Percentiles rank a stretch among this genome's conserved stretches.
These are phyloP conservation scores for Neofusicoccum umdonicola DNA, from an alignment of 2,329 filamentous ascomycete genomes.

Conservation along the genomic window DNA sequence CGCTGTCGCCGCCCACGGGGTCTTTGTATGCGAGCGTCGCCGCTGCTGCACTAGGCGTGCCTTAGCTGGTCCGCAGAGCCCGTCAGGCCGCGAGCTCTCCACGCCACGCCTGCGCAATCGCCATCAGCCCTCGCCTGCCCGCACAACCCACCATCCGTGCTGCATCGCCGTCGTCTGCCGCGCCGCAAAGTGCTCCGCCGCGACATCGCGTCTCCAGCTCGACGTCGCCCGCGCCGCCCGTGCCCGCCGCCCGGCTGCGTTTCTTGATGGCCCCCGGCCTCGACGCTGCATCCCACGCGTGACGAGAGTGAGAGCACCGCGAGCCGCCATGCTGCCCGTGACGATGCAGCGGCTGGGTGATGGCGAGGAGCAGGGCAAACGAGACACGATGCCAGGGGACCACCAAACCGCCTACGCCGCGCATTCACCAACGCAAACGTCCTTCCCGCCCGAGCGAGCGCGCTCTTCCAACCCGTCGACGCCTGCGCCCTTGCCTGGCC, in stretches of 20 bases:
- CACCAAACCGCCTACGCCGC: conserved; percentile 34
- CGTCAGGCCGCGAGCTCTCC: conserved; percentile 14
- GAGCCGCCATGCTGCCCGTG: conserved; percentile 16
- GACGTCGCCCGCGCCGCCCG: conserved; percentile 3
- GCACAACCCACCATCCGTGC: background rate
- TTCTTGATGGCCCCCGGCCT: conserved; percentile 12
- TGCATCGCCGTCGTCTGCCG: conserved; percentile 7
- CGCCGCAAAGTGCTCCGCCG: conserved; percentile 6
- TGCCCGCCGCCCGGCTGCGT: background rate
- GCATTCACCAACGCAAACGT: conserved; percentile 37
- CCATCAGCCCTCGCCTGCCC: background rate
- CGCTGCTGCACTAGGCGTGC: conserved; percentile 16
- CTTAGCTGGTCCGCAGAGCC: conserved; percentile 11
- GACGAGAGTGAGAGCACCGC: conserved; percentile 5
- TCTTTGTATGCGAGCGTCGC: conserved; percentile 17
- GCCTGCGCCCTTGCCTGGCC: conserved; percentile 33
- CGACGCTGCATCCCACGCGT: conserved; percentile 7
- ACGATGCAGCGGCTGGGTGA: conserved; percentile 28
- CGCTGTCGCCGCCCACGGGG: conserved; percentile 11
- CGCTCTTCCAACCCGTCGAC: conserved; percentile 32
- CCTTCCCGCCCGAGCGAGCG: conserved; percentile 32
- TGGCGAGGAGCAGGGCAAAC: conserved; percentile 31
- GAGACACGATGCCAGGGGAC: conserved; percentile 34
- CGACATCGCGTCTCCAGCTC: conserved; percentile 9
- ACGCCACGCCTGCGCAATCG: conserved; percentile 16